Evolutionary conservation across 108 stramenopile genomes (phyloP).

Genomic region (Hondaea fermentalgiana): DNA sequence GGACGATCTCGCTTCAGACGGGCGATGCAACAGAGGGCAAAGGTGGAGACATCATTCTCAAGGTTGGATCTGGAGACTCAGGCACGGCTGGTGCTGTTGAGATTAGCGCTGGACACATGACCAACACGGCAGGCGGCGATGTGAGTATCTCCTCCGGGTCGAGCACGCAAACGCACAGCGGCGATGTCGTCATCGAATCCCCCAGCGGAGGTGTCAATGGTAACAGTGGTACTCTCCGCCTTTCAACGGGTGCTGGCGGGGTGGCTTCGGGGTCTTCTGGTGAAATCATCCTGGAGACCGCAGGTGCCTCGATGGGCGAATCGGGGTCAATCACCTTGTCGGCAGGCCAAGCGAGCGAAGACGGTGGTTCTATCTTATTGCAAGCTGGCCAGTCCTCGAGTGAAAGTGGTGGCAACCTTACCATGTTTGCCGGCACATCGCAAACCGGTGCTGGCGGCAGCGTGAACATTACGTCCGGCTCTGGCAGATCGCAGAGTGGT

Average conservation of each 20-base stretch:
- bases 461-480: neutral
- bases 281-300: slow-evolving; percentile 29
- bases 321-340: neutral
- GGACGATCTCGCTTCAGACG: slow-evolving; percentile 12
- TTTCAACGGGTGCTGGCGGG: slow-evolving; percentile 32
- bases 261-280: slow-evolving; percentile 28
- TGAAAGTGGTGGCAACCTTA: slow-evolving; percentile 33
- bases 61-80: slow-evolving; percentile 30
- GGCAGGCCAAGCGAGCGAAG: neutral
- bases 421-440: slow-evolving; percentile 21
- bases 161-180: neutral
- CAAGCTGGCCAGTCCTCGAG: neutral
- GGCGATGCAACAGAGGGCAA: slow-evolving; percentile 19
- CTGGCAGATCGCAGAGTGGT: neutral
- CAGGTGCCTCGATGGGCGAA: neutral
- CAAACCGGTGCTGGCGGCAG: neutral
- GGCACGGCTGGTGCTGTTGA: slow-evolving; percentile 36
- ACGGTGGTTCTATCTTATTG: neutral
- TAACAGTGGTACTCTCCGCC: slow-evolving; percentile 25
- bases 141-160: neutral
- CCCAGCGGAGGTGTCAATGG: slow-evolving; percentile 28
- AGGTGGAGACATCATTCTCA: slow-evolving; percentile 25
- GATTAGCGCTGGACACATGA: slow-evolving; percentile 24
- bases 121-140: neutral
- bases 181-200: neutral